Percentiles rank a stretch among this genome's conserved stretches.
These are phyloP conservation scores for Ceriops decandra DNA, from an alignment of 345 rosid genomes.

Conservation along the genomic window DNA sequence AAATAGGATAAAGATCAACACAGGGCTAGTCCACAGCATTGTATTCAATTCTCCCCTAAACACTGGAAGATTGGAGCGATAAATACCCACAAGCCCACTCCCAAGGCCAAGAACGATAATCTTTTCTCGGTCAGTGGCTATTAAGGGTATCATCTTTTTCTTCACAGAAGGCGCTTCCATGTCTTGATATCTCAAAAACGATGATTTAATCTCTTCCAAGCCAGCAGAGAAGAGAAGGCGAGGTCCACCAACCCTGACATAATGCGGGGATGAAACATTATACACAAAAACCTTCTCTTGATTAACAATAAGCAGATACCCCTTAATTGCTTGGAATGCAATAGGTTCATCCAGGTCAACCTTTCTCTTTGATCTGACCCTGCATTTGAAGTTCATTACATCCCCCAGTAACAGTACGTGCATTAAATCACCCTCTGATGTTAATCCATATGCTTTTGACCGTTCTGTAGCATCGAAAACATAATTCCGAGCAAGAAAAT, in stretches of 20 bases:
- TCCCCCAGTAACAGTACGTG: conserved; percentile 77
- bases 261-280: conserved; percentile 84
- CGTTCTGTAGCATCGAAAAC: conserved; percentile 75
- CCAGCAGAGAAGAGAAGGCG: conserved; percentile 68
- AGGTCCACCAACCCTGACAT: conserved; percentile 63
- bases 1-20: conserved; percentile 72
- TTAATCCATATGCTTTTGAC: conserved; percentile 91
- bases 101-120: conserved; percentile 75
- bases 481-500: conserved; percentile 55
- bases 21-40: conserved; percentile 84
- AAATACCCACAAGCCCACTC: conserved; percentile 71
- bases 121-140: conserved; percentile 81
- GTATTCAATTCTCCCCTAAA: conserved; percentile 62
- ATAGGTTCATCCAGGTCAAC: conserved; percentile 61
- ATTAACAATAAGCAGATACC: conserved; percentile 64
- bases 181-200: conserved; percentile 54
- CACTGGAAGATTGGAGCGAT: conserved; percentile 66
- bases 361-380: conserved; percentile 80
- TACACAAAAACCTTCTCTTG: conserved; percentile 63
- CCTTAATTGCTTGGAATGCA: conserved; percentile 73
- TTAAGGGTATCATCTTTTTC: conserved; percentile 42
- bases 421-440: conserved; percentile 77
- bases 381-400: conserved; percentile 81
- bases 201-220: conserved; percentile 69
- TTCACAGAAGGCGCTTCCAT: conserved; percentile 22